Evolutionary conservation across 306 rosid genomes (phyloP).

Genomic region (Quercus dentata): DNA sequence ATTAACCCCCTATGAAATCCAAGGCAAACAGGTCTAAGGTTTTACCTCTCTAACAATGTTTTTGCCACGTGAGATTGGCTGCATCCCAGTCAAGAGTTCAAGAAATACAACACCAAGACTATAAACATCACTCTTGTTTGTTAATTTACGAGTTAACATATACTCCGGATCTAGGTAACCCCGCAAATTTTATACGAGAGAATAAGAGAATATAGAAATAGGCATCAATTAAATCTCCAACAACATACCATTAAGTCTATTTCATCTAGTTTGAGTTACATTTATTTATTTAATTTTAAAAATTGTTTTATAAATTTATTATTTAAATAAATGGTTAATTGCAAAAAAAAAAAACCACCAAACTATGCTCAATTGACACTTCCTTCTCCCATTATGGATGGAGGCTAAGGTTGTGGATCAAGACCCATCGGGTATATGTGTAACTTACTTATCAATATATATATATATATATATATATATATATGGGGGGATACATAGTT

Average conservation of each 20-base stretch:
- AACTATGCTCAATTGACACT: no score
- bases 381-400: no score
- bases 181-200: conserved; percentile 25
- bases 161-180: conserved; percentile 5
- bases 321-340: background rate
- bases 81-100: conserved; percentile 90
- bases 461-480: no score
- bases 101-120: conserved; percentile 63
- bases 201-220: background rate
- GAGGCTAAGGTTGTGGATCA: no score
- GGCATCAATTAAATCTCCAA: background rate
- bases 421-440: no score
- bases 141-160: background rate
- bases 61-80: conserved; percentile 86
- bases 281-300: background rate
- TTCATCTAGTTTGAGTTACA: background rate
- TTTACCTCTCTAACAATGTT: conserved; percentile 96
- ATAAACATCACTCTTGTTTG: background rate
- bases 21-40: conserved; percentile 7
- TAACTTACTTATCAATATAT: no score
- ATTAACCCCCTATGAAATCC: background rate
- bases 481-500: no score
- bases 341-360: no score
- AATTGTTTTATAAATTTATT: background rate
- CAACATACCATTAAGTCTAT: background rate